A percentile compares a stretch with the other conserved stretches of the same genome.
phyloP scores from a whole-genome alignment of 495 filamentous ascomycete species.

The Talaromyces stipitatus region DNA sequence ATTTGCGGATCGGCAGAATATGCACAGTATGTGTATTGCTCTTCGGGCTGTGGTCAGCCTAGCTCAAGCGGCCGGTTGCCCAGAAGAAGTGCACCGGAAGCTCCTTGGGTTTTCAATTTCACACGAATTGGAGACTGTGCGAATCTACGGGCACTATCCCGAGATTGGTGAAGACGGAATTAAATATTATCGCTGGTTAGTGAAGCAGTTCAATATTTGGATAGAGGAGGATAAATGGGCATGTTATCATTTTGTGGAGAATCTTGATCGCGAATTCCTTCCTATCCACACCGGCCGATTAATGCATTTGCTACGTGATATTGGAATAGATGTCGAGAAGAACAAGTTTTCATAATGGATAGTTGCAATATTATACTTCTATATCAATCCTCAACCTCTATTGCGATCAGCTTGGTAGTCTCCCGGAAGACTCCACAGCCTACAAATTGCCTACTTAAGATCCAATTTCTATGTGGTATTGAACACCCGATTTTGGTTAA shows the following conservation, averaged over 20 bases:
- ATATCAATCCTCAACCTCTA: too few species aligned
- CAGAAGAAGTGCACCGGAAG: constrained; percentile 14
- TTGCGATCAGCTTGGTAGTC: too few species aligned
- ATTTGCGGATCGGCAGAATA: too few species aligned
- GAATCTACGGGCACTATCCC: constrained; percentile 21
- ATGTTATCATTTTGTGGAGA: constrained; percentile 22
- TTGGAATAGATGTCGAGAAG: too few species aligned
- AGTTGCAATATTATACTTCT: too few species aligned
- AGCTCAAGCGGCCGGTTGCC: constrained; percentile 8
- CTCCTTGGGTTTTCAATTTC: constrained; percentile 41
- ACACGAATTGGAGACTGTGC: constrained; percentile 25
- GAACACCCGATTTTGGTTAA: too few species aligned
- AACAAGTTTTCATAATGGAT: too few species aligned
- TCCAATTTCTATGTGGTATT: too few species aligned
- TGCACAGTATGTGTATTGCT: too few species aligned
- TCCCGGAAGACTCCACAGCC: too few species aligned
- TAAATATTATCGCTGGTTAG: constrained; percentile 12
- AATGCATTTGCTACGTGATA: neutral
- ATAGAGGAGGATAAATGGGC: constrained; percentile 22
- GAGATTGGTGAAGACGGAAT: constrained; percentile 14
- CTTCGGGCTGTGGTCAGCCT: too few species aligned
- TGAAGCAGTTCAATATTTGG: constrained; percentile 15
- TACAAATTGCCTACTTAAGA: too few species aligned
- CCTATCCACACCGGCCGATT: neutral
- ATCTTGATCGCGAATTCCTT: constrained; percentile 11